Conservation (phyloP, 768 basidiomycete genomes). For the Phylloporus scabripes region DNA sequence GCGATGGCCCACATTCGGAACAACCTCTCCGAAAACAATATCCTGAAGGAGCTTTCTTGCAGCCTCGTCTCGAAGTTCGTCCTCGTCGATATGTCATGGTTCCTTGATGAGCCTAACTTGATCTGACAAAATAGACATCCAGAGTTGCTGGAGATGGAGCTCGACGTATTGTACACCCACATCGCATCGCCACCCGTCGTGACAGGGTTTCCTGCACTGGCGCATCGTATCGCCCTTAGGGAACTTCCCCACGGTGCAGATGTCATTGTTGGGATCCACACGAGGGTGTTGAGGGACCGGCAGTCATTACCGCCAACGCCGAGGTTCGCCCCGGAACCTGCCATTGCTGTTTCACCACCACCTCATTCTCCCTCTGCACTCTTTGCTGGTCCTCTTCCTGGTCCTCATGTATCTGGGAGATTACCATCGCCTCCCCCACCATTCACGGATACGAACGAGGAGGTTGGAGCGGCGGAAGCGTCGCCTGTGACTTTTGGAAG, state of each 20-base stretch:
- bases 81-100: not conserved
- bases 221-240: constrained; percentile 12
- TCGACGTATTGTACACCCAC: constrained; percentile 16
- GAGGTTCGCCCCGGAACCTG: not conserved
- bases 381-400: not conserved
- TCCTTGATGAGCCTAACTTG: not conserved
- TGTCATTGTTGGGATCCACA: constrained; percentile 19
- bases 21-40: constrained; percentile 20
- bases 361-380: not conserved
- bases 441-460: not conserved
- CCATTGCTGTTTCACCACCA: too few species aligned
- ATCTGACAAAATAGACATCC: constrained; percentile 7
- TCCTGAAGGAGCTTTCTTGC: constrained; percentile 20
- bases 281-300: constrained; percentile 10
- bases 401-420: not conserved
- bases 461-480: not conserved
- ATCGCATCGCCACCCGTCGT: constrained; percentile 14
- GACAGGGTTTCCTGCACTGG: constrained; percentile 8
- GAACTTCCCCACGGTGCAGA: constrained; percentile 20
- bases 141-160: constrained; percentile 19
- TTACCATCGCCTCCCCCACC: not conserved
- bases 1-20: constrained; percentile 16
- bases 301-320: not conserved
- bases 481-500: too few species aligned
- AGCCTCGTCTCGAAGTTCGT: constrained; percentile 17